Evolutionary conservation across 2,329 filamentous ascomycete genomes (phyloP).

Genomic region (Monascus ruber): DNA sequence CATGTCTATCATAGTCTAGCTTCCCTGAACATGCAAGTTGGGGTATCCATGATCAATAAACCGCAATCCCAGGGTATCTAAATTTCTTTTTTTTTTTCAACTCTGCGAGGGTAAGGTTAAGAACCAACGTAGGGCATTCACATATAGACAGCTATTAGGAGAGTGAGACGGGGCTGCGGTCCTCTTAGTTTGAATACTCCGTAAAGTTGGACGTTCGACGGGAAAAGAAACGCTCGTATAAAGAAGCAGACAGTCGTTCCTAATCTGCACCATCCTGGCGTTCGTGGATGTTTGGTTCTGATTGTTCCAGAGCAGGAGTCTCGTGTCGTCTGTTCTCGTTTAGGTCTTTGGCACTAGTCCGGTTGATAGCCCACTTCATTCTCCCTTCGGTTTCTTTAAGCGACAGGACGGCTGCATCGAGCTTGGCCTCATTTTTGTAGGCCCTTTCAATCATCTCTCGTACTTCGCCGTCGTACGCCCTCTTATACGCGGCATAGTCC

Average conservation of each 20-base stretch:
- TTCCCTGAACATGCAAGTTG: not conserved
- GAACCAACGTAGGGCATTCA: too few relatives aligned
- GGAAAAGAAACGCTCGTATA: too few relatives aligned
- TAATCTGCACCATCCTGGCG: too few relatives aligned
- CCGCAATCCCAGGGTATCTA: not conserved
- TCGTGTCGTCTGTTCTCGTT: conserved; percentile 8
- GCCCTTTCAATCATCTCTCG: conserved; percentile 20
- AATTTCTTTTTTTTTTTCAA: not conserved
- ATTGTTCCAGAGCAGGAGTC: not conserved
- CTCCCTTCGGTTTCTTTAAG: conserved; percentile 31
- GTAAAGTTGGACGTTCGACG: too few relatives aligned
- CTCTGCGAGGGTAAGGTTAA: too few relatives aligned
- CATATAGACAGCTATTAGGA: too few relatives aligned
- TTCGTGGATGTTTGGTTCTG: too few relatives aligned
- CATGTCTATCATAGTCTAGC: not conserved
- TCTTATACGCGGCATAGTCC: conserved; percentile 32
- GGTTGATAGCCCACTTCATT: conserved; percentile 39
- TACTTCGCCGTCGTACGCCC: conserved; percentile 29
- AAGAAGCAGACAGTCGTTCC: too few relatives aligned
- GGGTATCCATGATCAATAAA: not conserved
- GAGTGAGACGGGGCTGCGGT: too few relatives aligned
- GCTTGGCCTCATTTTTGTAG: conserved; percentile 17
- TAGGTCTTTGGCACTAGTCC: conserved; percentile 18
- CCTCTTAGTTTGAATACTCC: too few relatives aligned
- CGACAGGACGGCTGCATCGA: conserved; percentile 28